Percentiles rank a stretch among this genome's conserved stretches.
Conservation (phyloP, 805 yeast species). For the Debaryomyces tyrocola region DNA sequence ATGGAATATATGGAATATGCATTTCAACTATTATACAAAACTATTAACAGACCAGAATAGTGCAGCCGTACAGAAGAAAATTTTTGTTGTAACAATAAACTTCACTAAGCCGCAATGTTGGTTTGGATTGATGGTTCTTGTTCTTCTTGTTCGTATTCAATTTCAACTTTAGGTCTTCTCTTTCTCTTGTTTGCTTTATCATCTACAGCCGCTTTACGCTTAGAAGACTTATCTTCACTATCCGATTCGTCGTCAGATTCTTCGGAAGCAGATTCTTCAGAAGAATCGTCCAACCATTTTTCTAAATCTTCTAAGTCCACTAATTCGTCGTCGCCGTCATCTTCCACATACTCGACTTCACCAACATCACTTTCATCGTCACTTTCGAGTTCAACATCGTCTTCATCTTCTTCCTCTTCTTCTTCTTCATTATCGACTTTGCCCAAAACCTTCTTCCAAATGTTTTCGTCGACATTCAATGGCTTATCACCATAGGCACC, state of each 20-base stretch:
- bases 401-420: constrained; percentile 62
- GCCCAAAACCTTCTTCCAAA: constrained; percentile 93
- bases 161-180: constrained; percentile 74
- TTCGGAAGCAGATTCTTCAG: constrained; percentile 40
- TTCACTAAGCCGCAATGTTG: constrained; percentile 26
- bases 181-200: constrained; percentile 43
- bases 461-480: constrained; percentile 89
- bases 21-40: constrained; percentile 4
- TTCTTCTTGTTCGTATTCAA: constrained; percentile 77
- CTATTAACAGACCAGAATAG: too few relatives aligned
- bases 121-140: constrained; percentile 33
- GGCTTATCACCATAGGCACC: constrained; percentile 99
- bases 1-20: not conserved
- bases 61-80: too few relatives aligned
- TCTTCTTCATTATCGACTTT: constrained; percentile 56
- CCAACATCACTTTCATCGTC: constrained; percentile 59
- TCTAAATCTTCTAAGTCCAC: constrained; percentile 93
- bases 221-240: constrained; percentile 28
- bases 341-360: constrained; percentile 87
- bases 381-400: constrained; percentile 47
- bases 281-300: constrained; percentile 67
- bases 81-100: not conserved
- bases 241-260: constrained; percentile 30
- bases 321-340: constrained; percentile 83
- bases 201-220: constrained; percentile 31